These are phyloP conservation scores for Hericium rajendrae DNA, from an alignment of 768 basidiomycete species.

Conservation along the genomic window DNA sequence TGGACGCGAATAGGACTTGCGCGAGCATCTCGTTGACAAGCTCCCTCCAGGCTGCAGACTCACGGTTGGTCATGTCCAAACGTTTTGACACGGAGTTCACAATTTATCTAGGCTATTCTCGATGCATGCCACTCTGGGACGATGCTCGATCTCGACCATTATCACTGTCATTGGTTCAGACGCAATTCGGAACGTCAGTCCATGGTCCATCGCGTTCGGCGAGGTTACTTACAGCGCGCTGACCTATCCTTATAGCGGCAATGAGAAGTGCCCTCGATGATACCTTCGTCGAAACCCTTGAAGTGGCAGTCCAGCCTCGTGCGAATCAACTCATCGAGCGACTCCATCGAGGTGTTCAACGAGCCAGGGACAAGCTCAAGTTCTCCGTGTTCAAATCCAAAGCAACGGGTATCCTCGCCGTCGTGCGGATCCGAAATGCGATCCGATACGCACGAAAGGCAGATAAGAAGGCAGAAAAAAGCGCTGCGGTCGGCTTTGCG, in stretches of 20 bases:
- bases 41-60: conserved; percentile 11
- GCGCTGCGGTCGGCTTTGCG: conserved; percentile 1
- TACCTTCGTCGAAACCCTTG: no score
- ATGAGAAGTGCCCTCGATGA: no score
- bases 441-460: not conserved
- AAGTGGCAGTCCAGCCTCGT: no score
- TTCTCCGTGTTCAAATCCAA: no score
- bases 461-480: not conserved
- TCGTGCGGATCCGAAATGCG: not conserved
- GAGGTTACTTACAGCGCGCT: not conserved
- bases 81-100: not conserved
- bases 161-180: conserved; percentile 5
- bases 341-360: no score
- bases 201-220: not conserved
- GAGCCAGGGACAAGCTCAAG: no score
- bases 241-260: not conserved
- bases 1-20: conserved; percentile 1
- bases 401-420: not conserved
- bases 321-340: no score
- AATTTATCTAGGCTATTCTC: conserved; percentile 10
- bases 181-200: not conserved
- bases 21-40: conserved; percentile 7
- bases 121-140: conserved; percentile 17
- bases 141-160: conserved; percentile 13
- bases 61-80: conserved; percentile 2